phyloP scores from a whole-genome alignment of 805 yeast species.

The Ogataea angusta region DNA sequence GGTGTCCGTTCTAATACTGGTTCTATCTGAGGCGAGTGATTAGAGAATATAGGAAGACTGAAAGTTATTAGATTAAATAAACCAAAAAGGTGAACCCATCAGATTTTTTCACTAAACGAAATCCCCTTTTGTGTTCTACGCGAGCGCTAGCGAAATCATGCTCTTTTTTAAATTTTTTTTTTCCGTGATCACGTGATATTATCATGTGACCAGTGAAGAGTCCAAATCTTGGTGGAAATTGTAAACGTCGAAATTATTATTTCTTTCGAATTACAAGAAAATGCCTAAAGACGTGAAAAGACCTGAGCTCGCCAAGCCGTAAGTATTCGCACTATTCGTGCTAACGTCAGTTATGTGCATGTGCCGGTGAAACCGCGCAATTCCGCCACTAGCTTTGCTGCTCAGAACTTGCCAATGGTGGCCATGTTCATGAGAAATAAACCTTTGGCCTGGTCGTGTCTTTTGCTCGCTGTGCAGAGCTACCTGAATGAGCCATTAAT shows the following conservation, averaged over 20 bases:
- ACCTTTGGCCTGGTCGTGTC: slow-evolving; percentile 52
- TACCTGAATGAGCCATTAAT: slow-evolving; percentile 39
- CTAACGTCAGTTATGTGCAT: slow-evolving; percentile 41
- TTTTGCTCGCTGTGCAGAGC: slow-evolving; percentile 50
- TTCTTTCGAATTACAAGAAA: background rate
- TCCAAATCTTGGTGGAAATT: background rate
- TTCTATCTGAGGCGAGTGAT: background rate
- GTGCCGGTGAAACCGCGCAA: slow-evolving; percentile 44
- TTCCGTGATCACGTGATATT: background rate
- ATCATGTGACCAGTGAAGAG: background rate
- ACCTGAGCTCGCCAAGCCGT: slow-evolving; percentile 29
- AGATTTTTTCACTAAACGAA: slow-evolving; percentile 10
- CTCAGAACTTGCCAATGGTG: slow-evolving; percentile 58
- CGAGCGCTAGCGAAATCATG: background rate
- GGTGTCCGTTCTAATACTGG: background rate
- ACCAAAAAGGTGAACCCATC: slow-evolving; percentile 9
- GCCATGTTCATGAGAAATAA: slow-evolving; percentile 61
- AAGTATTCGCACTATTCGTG: slow-evolving; percentile 10
- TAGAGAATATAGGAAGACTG: background rate
- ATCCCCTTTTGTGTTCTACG: slow-evolving; percentile 1
- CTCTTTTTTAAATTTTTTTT: background rate
- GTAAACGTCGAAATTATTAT: background rate
- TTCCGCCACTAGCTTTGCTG: slow-evolving; percentile 43
- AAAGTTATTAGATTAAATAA: background rate
- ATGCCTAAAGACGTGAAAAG: slow-evolving; percentile 31